Conservation (phyloP, 1,139 yeast species). For the Debaryomyces subglobosus region DNA sequence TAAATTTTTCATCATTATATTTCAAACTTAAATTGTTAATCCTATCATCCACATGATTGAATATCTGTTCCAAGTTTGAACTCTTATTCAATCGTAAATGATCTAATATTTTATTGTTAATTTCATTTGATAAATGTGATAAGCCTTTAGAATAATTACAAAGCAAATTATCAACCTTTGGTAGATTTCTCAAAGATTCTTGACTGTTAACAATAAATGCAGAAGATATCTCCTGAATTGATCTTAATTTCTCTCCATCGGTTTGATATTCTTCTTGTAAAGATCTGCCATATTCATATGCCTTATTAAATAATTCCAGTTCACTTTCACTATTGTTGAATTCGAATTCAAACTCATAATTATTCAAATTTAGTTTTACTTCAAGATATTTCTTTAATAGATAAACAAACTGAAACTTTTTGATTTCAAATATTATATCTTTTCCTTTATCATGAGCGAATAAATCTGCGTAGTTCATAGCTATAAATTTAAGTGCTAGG, state of each 20-base stretch:
- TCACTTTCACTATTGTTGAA: constrained; percentile 16
- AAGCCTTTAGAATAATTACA: constrained; percentile 25
- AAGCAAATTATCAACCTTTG: constrained; percentile 24
- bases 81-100: constrained; percentile 28
- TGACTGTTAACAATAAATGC: constrained; percentile 31
- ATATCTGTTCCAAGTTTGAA: constrained; percentile 38
- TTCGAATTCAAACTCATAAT: constrained; percentile 23
- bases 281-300: constrained; percentile 47
- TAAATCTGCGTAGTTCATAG: constrained; percentile 47
- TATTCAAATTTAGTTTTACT: constrained; percentile 18
- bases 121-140: constrained; percentile 21
- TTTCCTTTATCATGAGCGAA: constrained; percentile 36
- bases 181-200: constrained; percentile 26
- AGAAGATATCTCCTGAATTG: constrained; percentile 30
- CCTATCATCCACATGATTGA: constrained; percentile 36
- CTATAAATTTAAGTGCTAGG: constrained; percentile 45
- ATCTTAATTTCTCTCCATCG: constrained; percentile 15
- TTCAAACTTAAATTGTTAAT: constrained; percentile 34
- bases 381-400: constrained; percentile 28
- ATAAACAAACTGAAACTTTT: constrained; percentile 51
- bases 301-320: constrained; percentile 18
- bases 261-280: constrained; percentile 34
- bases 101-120: constrained; percentile 34
- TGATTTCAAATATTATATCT: constrained; percentile 55
- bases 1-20: constrained; percentile 37